These are phyloP conservation scores for Wickerhamiella shivajii DNA, from an alignment of 805 yeast species.

Conservation along the genomic window DNA sequence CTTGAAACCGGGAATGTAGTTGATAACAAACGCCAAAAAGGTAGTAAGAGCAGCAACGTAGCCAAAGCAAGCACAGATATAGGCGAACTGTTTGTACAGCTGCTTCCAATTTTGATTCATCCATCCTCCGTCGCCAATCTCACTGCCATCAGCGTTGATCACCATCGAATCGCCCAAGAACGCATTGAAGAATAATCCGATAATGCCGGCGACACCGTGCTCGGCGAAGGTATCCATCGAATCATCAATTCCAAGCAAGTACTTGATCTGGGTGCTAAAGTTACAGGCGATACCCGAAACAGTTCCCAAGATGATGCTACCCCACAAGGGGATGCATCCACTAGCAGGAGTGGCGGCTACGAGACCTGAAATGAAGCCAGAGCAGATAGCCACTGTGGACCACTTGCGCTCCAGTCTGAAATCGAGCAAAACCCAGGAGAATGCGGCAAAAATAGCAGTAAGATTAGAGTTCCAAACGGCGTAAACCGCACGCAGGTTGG, in stretches of 20 bases:
- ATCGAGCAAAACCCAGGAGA: slow-evolving; percentile 85
- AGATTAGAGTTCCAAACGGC: slow-evolving; percentile 86
- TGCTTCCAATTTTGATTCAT: slow-evolving; percentile 80
- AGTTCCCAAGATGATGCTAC: slow-evolving; percentile 71
- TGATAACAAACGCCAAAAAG: slow-evolving; percentile 53
- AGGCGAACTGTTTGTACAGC: slow-evolving; percentile 79
- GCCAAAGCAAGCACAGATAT: slow-evolving; percentile 57
- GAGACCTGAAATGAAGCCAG: slow-evolving; percentile 88
- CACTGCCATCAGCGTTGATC: slow-evolving; percentile 76
- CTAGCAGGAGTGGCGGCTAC: slow-evolving; percentile 96
- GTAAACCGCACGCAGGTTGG: slow-evolving; percentile 70
- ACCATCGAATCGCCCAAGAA: slow-evolving; percentile 78
- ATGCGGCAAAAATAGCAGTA: slow-evolving; percentile 79
- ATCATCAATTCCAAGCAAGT: slow-evolving; percentile 71
- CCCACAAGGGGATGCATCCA: slow-evolving; percentile 85
- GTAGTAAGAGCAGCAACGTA: slow-evolving; percentile 68
- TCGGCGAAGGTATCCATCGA: slow-evolving; percentile 93
- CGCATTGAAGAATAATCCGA: slow-evolving; percentile 82
- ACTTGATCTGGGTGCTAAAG: slow-evolving; percentile 77
- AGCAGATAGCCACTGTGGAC: slow-evolving; percentile 90
- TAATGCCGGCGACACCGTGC: slow-evolving; percentile 92
- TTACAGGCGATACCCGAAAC: slow-evolving; percentile 75
- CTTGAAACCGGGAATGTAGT: slow-evolving; percentile 68
- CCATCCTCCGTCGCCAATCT: slow-evolving; percentile 87
- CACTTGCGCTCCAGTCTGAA: slow-evolving; percentile 77